These are phyloP conservation scores for Remersonia thermophila DNA, from an alignment of 2,329 filamentous ascomycete genomes.

Conservation along the genomic window DNA sequence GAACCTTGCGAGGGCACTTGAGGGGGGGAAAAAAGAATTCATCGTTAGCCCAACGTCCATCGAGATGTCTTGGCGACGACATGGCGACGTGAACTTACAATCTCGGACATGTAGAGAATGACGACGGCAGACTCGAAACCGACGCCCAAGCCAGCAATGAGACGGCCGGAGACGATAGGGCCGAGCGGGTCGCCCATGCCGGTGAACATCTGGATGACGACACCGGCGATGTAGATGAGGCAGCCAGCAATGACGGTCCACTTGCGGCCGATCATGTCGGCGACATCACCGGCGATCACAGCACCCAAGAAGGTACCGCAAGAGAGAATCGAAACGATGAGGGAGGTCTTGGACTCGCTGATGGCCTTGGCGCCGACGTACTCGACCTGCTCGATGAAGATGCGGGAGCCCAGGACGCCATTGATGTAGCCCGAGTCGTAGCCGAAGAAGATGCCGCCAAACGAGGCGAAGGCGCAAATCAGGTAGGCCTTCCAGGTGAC, in stretches of 20 bases:
- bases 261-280: conserved; percentile 63
- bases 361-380: conserved; percentile 26
- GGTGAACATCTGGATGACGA: conserved; percentile 51
- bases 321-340: conserved; percentile 66
- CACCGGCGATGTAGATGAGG: conserved; percentile 55
- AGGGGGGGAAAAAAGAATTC: no score
- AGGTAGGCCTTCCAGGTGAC: conserved; percentile 57
- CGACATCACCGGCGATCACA: conserved; percentile 62
- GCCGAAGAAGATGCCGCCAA: conserved; percentile 65
- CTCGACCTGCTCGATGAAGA: conserved; percentile 42
- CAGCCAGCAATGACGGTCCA: conserved; percentile 63
- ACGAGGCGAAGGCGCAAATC: conserved; percentile 58
- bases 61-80: no score
- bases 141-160: conserved; percentile 65
- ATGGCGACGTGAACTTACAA: conserved; percentile 31
- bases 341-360: conserved; percentile 33
- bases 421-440: conserved; percentile 70
- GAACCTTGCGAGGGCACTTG: conserved; percentile 50
- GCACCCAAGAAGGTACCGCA: conserved; percentile 69
- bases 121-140: conserved; percentile 71
- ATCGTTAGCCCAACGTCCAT: neutral
- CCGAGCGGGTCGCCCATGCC: conserved; percentile 36
- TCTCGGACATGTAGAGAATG: conserved; percentile 81
- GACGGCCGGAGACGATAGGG: conserved; percentile 58
- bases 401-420: conserved; percentile 42